Evolutionary conservation across 805 yeast species (phyloP), one percentile per base, ranked within the genome.

Genomic region (Metschnikowia drakensbergensis): DNA sequence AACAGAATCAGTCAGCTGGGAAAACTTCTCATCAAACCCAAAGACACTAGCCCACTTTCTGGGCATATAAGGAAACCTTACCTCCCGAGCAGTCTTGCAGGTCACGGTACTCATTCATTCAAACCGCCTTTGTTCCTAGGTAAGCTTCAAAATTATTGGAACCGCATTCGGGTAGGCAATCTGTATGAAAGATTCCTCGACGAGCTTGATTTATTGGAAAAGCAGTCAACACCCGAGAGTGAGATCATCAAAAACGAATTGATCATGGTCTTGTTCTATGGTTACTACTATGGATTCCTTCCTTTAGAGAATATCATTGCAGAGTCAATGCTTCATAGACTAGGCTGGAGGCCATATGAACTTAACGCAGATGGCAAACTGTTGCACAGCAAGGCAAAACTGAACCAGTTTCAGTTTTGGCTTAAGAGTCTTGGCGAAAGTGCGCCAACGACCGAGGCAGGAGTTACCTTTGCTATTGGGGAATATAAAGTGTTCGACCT

Each of bases 241-340:
- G 38, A 49, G 10, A 50, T 58, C 6, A 10, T 53, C 27, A 57
- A 64, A 33, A 68, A 70, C 40, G 76, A 73, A 48, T 58, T 69
- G 45, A 63, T 66, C 6, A 58, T 67, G 59, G 74, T 69, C 8
- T 62, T 73, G 27, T 73, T 73, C 47, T 73, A 66, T 52, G 77
- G 77, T 2, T 69, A 63, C 48, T 72, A 70, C 54, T 71, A 69
- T 51, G 77, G 75, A 3, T 52, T 64, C 25, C 67, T 75, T 4
- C 77, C 77, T 3, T 56, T 71, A 28, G 77, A 73, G 49, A 71
- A 71, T 54, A 60, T 71, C 42, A 64, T 72, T 22, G 76, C 77
- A 5, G 77, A 73, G 57, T 59, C 64, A 3, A 63, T 65, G 48
- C 65, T 73, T 47, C 67, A 66, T 51, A 58, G 60, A 43, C 57